These are phyloP conservation scores for Phytophthora litchii DNA, from an alignment of 352 stramenopile species.

Conservation along the genomic window DNA sequence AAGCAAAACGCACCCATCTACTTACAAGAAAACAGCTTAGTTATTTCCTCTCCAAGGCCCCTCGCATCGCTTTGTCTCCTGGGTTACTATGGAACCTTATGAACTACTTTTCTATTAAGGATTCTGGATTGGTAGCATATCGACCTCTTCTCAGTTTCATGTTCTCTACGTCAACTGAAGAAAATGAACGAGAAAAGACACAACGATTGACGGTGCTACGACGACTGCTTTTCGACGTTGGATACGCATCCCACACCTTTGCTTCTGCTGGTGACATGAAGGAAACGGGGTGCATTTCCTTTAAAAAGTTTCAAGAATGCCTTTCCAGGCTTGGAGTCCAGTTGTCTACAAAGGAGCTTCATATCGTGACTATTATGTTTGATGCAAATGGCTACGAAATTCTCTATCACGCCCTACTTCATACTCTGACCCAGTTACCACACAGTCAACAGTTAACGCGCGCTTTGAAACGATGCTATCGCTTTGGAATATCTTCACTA, in stretches of 20 bases:
- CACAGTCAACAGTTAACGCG: constrained; percentile 26
- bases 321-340: constrained; percentile 44
- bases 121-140: constrained; percentile 43
- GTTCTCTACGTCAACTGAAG: constrained; percentile 42
- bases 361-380: constrained; percentile 55
- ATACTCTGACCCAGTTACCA: constrained; percentile 36
- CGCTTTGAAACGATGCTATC: constrained; percentile 39
- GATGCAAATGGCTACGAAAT: constrained; percentile 55
- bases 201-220: constrained; percentile 34
- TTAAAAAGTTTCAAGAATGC: constrained; percentile 51
- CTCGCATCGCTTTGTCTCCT: constrained; percentile 49
- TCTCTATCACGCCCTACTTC: constrained; percentile 57
- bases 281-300: constrained; percentile 41
- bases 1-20: constrained; percentile 30
- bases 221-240: constrained; percentile 36
- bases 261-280: constrained; percentile 53
- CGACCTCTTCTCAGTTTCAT: constrained; percentile 54
- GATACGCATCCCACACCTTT: constrained; percentile 46
- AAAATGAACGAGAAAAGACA: constrained; percentile 35
- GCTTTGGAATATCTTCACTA: constrained; percentile 45
- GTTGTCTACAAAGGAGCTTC: constrained; percentile 44
- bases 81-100: constrained; percentile 45
- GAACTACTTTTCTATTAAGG: constrained; percentile 46
- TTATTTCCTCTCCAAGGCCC: constrained; percentile 56
- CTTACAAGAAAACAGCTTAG: constrained; percentile 58